Evolutionary conservation across 164 flowering plant genomes (phyloP).

Genomic region (Aristolochia californica): DNA sequence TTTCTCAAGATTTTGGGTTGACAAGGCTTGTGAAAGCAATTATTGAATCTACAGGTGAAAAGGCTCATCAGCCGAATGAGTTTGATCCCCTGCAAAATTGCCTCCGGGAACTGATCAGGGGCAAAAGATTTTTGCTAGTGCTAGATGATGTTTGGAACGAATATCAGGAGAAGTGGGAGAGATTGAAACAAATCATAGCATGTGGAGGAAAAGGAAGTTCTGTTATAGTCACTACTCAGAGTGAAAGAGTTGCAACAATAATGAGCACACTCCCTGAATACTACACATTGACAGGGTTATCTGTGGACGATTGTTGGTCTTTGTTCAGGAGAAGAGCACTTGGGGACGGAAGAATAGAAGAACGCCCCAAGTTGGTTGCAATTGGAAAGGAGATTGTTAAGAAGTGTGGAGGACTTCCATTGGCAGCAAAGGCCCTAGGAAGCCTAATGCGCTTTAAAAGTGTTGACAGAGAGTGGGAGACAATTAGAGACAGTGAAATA

Average conservation of each 20-base stretch:
- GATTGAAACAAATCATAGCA: neutral
- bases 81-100: conserved; percentile 2
- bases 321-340: conserved; percentile 8
- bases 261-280: conserved; percentile 1
- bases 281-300: neutral
- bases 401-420: conserved; percentile 10
- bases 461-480: conserved; percentile 6
- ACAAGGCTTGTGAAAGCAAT: neutral
- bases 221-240: conserved; percentile 13
- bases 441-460: conserved; percentile 6
- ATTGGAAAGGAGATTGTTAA: conserved; percentile 8
- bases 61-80: neutral
- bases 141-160: conserved; percentile 16
- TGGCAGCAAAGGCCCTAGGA: conserved; percentile 10
- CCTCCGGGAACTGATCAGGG: conserved; percentile 2
- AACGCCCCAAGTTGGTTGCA: conserved; percentile 1
- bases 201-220: conserved; percentile 7
- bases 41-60: neutral
- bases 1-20: conserved; percentile 1
- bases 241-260: conserved; percentile 6
- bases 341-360: neutral
- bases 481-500: conserved; percentile 8
- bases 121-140: conserved; percentile 10
- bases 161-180: conserved; percentile 2
- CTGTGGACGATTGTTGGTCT: conserved; percentile 11